Conservation (phyloP, 2,329 filamentous ascomycete genomes). For the Lecanoromycetidae sp. region DNA sequence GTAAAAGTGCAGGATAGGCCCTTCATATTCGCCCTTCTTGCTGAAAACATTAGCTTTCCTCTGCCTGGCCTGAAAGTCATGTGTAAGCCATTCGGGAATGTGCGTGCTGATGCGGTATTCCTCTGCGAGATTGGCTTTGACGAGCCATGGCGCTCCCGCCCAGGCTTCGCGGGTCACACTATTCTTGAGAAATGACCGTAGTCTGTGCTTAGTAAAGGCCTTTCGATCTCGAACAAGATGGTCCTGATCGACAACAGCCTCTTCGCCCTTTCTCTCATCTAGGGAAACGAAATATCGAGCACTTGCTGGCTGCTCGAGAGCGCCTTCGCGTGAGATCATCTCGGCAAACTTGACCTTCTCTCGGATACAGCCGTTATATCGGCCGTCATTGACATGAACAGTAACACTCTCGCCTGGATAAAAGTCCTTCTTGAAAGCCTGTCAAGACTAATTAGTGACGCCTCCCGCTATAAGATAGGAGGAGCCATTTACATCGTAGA, state of each 20-base stretch:
- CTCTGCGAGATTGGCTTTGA: slow-evolving; percentile 73
- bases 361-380: slow-evolving; percentile 61
- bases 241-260: slow-evolving; percentile 66
- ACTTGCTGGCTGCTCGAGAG: slow-evolving; percentile 52
- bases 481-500: slow-evolving; percentile 41
- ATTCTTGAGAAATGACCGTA: slow-evolving; percentile 89
- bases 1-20: slow-evolving; percentile 39
- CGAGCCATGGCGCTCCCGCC: slow-evolving; percentile 93
- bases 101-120: slow-evolving; percentile 79
- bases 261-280: slow-evolving; percentile 53
- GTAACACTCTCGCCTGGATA: slow-evolving; percentile 79
- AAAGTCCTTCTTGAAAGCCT: slow-evolving; percentile 76
- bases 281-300: slow-evolving; percentile 73
- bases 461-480: slow-evolving; percentile 39
- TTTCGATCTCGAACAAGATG: slow-evolving; percentile 81
- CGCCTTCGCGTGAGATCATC: slow-evolving; percentile 51
- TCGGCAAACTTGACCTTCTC: slow-evolving; percentile 70
- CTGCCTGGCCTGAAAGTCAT: slow-evolving; percentile 67
- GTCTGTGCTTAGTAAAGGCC: slow-evolving; percentile 84
- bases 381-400: slow-evolving; percentile 56
- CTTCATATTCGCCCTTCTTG: slow-evolving; percentile 42
- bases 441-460: slow-evolving; percentile 28
- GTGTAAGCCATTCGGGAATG: slow-evolving; percentile 67
- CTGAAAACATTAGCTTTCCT: slow-evolving; percentile 61
- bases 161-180: slow-evolving; percentile 84